Conservation (phyloP, 2,329 filamentous ascomycete genomes). For the Beauveria brongniartii region DNA sequence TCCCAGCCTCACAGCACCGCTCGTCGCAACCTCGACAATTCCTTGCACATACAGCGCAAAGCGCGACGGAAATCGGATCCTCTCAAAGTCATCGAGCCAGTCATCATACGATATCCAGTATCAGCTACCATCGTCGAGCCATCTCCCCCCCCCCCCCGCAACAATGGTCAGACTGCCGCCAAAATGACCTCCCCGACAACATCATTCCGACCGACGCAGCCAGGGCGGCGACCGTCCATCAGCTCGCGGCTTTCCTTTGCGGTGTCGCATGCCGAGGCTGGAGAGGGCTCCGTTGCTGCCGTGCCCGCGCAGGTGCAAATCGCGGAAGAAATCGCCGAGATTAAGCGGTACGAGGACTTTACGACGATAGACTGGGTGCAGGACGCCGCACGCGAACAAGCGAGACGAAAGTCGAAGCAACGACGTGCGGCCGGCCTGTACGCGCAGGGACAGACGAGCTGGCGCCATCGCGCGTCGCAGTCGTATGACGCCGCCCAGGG, state of each 20-base stretch:
- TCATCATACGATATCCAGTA: no score
- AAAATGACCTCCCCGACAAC: conserved; percentile 36
- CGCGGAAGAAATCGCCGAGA: conserved; percentile 92
- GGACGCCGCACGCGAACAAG: conserved; percentile 85
- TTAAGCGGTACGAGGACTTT: conserved; percentile 98
- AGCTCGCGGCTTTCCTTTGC: conserved; percentile 60
- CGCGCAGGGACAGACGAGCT: conserved; percentile 61
- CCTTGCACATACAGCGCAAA: neutral
- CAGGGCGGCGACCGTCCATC: conserved; percentile 45
- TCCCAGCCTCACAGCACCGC: neutral
- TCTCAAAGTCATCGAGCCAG: neutral
- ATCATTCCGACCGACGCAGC: conserved; percentile 12
- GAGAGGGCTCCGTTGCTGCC: conserved; percentile 43
- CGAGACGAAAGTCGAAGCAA: conserved; percentile 67
- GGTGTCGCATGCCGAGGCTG: conserved; percentile 56
- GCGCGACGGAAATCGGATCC: neutral
- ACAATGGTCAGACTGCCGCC: conserved; percentile 25
- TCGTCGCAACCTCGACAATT: neutral
- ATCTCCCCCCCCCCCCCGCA: conserved; percentile 4
- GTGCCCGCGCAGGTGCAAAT: conserved; percentile 59
- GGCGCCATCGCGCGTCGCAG: conserved; percentile 73
- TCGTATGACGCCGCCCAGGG: conserved; percentile 94
- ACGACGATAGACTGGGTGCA: conserved; percentile 99
- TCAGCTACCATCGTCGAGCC: neutral
- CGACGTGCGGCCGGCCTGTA: conserved; percentile 65